Percentiles rank a stretch among this genome's conserved stretches.
Conservation (phyloP, 768 basidiomycete genomes). For the Boletus eberwhitei region DNA sequence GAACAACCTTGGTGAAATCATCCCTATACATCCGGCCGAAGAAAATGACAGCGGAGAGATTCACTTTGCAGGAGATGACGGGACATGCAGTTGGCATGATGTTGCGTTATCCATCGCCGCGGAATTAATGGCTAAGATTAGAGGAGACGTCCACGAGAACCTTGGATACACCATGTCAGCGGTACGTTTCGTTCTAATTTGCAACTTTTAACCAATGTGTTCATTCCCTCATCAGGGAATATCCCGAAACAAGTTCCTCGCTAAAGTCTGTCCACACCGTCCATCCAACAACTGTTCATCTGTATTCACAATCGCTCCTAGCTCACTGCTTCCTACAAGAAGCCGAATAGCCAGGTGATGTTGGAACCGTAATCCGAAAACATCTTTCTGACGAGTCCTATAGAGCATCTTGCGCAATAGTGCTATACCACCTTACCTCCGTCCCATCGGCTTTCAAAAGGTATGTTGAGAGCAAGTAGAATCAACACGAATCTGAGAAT, state of each 20-base stretch:
- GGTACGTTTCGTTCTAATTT: conserved; percentile 41
- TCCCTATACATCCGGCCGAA: conserved; percentile 48
- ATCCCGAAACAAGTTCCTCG: conserved; percentile 89
- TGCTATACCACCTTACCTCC: conserved; percentile 82
- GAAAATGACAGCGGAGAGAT: conserved; percentile 19
- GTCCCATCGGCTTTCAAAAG: conserved; percentile 86
- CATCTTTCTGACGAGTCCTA: neutral
- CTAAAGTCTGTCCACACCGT: conserved; percentile 59
- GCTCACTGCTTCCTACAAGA: conserved; percentile 89
- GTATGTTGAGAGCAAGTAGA: conserved; percentile 32
- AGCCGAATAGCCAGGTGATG: conserved; percentile 78
- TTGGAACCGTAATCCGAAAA: neutral
- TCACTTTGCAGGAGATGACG: conserved; percentile 29
- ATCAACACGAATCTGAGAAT: neutral
- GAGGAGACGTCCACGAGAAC: conserved; percentile 60
- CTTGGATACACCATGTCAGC: conserved; percentile 95
- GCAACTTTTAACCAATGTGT: neutral
- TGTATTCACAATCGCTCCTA: conserved; percentile 28
- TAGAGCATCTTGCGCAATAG: conserved; percentile 82
- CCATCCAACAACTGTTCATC: neutral
- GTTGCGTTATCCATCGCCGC: conserved; percentile 86
- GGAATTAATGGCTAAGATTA: conserved; percentile 75
- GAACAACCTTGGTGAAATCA: conserved; percentile 55
- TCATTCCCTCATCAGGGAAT: conserved; percentile 57
- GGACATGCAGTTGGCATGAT: conserved; percentile 78